Evolutionary conservation across 768 basidiomycete genomes (phyloP), one percentile per base, ranked within the genome.

Genomic region (Lentinula detonsa): DNA sequence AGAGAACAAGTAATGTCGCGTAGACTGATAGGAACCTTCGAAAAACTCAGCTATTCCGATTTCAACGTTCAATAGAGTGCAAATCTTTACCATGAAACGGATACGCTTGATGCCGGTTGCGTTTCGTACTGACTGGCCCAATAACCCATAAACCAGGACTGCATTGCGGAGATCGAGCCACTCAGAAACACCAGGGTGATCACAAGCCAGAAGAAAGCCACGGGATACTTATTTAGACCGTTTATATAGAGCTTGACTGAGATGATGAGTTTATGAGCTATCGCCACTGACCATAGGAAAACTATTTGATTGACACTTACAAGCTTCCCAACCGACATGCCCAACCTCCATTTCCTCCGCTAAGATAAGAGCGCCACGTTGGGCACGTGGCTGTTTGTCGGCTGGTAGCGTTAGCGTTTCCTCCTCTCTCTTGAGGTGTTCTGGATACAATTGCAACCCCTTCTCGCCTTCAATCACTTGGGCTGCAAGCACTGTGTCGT

Each of bases 331-430:
- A 21, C 78, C 73, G 10, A 83, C 76, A 49, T 73, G 76, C 0
- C 82, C 82, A 35, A 73, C 71, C 0, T 71, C 72, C 16, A 80
- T 71, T 61, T 83, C 82, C 65, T 83, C 82, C 1, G 73, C 76
- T 4, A 80, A 65, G 31, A 82, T 74, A 4, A 83, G 71, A 48
- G 64, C 81, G 79, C 0, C 81, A 79, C 28, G 61, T 3, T 37
- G 4, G 6, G 60, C 62, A 16, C 48, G 57, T 8, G 16, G 33
- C 16, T 63, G 59, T n/a, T 37, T 39, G 13, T 8, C 13, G 37
- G 37, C 37, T 39, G 37, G 37, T 13, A 43, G 57, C 9, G 15
- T 59, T 60, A 23, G 53, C 56, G 33, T 42, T 39, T 54, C 16
- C 10, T 15, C 16, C 39, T 55, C 37, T 21, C 39, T n/a, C 34